Evolutionary conservation across 805 yeast species (phyloP).

Genomic region (Pichia insulana): DNA sequence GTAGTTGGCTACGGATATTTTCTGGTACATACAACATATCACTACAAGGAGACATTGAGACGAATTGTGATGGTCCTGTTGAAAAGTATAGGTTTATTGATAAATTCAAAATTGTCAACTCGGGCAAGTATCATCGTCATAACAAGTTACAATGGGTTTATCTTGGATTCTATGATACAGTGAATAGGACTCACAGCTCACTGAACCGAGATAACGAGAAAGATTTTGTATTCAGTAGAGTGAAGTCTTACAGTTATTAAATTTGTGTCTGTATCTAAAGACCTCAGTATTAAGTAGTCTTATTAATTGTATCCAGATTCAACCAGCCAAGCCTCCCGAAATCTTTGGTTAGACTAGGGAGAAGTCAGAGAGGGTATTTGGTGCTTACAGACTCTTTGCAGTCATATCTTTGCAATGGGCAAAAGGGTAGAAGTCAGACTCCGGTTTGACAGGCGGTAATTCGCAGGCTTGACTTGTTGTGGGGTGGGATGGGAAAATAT

Average conservation of each 20-base stretch:
- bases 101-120: conserved; percentile 46
- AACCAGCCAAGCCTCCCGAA: too few relatives aligned
- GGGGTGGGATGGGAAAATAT: too few relatives aligned
- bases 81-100: conserved; percentile 57
- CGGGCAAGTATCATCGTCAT: conserved; percentile 52
- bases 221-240: conserved; percentile 69
- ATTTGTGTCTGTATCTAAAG: too few relatives aligned
- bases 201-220: conserved; percentile 65
- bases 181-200: conserved; percentile 14
- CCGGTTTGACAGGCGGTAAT: too few relatives aligned
- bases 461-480: too few relatives aligned
- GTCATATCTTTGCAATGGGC: too few relatives aligned
- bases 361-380: too few relatives aligned
- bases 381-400: too few relatives aligned
- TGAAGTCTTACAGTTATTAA: conserved; percentile 23
- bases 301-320: too few relatives aligned
- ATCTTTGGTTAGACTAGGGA: too few relatives aligned
- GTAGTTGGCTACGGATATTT: conserved; percentile 28
- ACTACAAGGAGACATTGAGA: conserved; percentile 42
- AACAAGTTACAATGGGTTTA: conserved; percentile 66
- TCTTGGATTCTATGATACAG: conserved; percentile 39
- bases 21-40: conserved; percentile 52
- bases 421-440: too few relatives aligned
- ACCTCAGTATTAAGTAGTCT: too few relatives aligned
- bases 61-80: conserved; percentile 50